phyloP scores from a whole-genome alignment of 1,284 basidiomycete genomes.

The Ceratobasidium sp. region DNA sequence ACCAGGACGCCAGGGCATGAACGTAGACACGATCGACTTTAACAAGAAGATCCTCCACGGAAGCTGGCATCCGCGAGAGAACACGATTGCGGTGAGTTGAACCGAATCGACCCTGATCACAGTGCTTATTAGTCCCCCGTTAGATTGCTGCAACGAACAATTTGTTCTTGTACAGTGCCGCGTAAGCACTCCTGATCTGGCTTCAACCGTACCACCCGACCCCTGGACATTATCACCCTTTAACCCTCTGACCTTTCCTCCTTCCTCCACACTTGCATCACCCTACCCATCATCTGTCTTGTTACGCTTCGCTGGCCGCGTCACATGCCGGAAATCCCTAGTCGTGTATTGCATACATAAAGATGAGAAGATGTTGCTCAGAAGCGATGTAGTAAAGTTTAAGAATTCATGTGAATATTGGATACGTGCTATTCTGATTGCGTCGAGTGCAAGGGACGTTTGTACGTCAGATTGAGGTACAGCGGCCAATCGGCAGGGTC shows the following conservation, averaged over 20 bases:
- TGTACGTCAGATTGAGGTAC: constrained; percentile 27
- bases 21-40: constrained; percentile 92
- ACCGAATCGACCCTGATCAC: constrained; percentile 28
- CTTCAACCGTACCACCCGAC: background rate
- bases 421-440: background rate
- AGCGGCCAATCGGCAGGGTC: background rate
- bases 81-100: constrained; percentile 88
- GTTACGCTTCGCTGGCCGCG: constrained; percentile 3
- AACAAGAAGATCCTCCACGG: constrained; percentile 99
- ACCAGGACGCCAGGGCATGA: constrained; percentile 84
- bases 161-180: constrained; percentile 82
- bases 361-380: constrained; percentile 20
- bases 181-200: too few species aligned
- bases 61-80: constrained; percentile 97
- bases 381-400: constrained; percentile 31
- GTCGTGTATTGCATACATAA: constrained; percentile 35
- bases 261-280: background rate
- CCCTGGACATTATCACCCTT: background rate
- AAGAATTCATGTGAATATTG: constrained; percentile 37
- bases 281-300: constrained; percentile 29
- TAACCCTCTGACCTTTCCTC: background rate
- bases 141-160: constrained; percentile 96
- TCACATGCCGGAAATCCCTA: constrained; percentile 27
- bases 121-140: constrained; percentile 27
- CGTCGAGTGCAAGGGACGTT: background rate